phyloP scores from a whole-genome alignment of 305 asterid genomes.

The Fraxinus nigra region DNA sequence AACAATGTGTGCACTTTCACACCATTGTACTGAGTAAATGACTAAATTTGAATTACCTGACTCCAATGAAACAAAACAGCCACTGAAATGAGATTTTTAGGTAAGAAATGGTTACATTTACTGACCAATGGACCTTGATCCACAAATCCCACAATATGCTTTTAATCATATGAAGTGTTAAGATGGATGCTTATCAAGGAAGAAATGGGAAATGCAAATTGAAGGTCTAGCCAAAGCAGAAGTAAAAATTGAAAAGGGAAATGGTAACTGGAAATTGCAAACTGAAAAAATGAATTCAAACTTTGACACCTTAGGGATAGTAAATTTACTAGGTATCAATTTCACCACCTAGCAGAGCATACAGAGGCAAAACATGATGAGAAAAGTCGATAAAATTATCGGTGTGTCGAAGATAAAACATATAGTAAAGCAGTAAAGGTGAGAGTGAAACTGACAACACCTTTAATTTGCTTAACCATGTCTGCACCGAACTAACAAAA shows the following conservation, averaged over 20 bases:
- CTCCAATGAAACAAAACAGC: not conserved
- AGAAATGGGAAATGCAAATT: not conserved
- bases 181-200: not conserved
- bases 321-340: not conserved
- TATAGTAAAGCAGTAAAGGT: slow-evolving; percentile 6
- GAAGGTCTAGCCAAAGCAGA: not conserved
- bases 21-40: not conserved
- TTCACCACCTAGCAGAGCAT: not conserved
- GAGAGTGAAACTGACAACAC: slow-evolving; percentile 34
- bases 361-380: not conserved
- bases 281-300: not conserved
- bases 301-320: not conserved
- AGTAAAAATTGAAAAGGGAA: not conserved
- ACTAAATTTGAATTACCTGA: not conserved
- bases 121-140: not conserved
- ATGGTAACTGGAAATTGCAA: not conserved
- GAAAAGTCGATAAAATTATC: not conserved
- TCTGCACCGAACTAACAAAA: slow-evolving; percentile 70
- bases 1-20: not conserved
- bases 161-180: not conserved
- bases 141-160: not conserved
- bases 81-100: not conserved
- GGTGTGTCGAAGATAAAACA: not conserved
- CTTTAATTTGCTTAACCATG: slow-evolving; percentile 88
- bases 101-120: not conserved